These are phyloP conservation scores for Lanmaoa pseudosensibilis DNA, from an alignment of 768 basidiomycete genomes.

Conservation along the genomic window DNA sequence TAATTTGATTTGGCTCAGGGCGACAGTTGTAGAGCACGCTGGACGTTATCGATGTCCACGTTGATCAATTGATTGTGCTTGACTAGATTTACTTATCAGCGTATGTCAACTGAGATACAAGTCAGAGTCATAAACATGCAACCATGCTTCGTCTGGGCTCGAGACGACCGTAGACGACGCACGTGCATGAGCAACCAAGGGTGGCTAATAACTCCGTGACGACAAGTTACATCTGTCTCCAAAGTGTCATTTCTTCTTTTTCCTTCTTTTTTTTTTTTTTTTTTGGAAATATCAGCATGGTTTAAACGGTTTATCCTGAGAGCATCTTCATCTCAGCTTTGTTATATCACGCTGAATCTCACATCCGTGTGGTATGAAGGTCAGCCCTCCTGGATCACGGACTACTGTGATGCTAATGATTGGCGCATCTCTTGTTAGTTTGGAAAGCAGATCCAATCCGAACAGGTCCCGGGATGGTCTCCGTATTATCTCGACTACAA, in stretches of 20 bases:
- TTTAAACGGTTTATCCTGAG: constrained; percentile 20
- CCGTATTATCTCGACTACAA: constrained; percentile 97
- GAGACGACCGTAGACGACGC: constrained; percentile 12
- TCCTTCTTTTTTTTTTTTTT: constrained; percentile 10
- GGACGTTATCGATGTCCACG: constrained; percentile 6
- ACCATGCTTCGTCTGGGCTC: neutral
- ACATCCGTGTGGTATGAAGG: constrained; percentile 33
- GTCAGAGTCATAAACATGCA: neutral
- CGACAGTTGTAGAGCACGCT: neutral
- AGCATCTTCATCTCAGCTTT: constrained; percentile 7
- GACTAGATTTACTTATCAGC: neutral
- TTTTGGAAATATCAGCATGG: constrained; percentile 28
- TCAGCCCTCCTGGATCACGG: constrained; percentile 7
- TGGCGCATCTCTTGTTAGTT: constrained; percentile 59
- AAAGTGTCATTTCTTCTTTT: constrained; percentile 7
- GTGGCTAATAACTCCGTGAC: neutral
- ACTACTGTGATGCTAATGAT: neutral
- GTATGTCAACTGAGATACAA: neutral
- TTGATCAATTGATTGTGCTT: constrained; percentile 5
- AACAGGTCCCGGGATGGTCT: constrained; percentile 98
- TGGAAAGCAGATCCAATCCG: constrained; percentile 94
- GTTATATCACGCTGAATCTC: constrained; percentile 5
- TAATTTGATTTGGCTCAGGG: constrained; percentile 8
- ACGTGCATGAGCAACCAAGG: constrained; percentile 20
- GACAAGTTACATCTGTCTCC: constrained; percentile 8